Evolutionary conservation across 805 yeast genomes (phyloP), one percentile per base, ranked within the genome.

Genomic region (Nadsonia fulvescens): DNA sequence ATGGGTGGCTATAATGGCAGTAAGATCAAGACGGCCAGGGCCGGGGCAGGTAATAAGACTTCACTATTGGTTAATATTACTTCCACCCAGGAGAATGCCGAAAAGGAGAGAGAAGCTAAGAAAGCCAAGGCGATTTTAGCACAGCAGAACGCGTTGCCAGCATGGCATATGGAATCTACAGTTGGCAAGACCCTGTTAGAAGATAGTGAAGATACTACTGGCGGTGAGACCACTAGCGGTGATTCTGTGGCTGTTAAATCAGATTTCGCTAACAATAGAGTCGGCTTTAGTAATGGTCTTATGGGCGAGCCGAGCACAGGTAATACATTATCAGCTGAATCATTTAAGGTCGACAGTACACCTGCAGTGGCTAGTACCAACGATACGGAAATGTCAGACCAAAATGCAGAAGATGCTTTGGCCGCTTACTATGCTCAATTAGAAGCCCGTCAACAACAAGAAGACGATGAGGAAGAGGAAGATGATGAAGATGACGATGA

Each of bases 121-220:
- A 76, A 47, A 51, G 70, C 58, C 56, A 70, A 63, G 61, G 69
- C 66, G 49, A 72, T 63, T 48, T 61, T 66, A 37, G 60, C 83
- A 48, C 73, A 76, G 44, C 94, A 86, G 49, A 89, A 89, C 46
- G 94, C 94, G 4, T 60, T 89, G 37, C 99, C 99, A 5, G 73
- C 89, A 15, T 89, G 99, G 99, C 93, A 89, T 46, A 69, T 75
- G 36, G 73, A 74, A 38, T 70, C 86, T 44, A 83, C 99, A 1
- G 86, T 86, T 37, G 93, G 93, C 23, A 60, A 70, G 37, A 50
- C 61, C 8, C 58, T 62, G 3, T 47, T 27, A 25, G 25, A 22
- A 13, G 29, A 27, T 11, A 27, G 22, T 5, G 29, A 27, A 14
- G 17, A 14, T 14, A 24, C 26, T 9, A 24, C 27, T n/a, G 16